Conservation (phyloP, 345 rosid species). For the Passiflora organensis region DNA sequence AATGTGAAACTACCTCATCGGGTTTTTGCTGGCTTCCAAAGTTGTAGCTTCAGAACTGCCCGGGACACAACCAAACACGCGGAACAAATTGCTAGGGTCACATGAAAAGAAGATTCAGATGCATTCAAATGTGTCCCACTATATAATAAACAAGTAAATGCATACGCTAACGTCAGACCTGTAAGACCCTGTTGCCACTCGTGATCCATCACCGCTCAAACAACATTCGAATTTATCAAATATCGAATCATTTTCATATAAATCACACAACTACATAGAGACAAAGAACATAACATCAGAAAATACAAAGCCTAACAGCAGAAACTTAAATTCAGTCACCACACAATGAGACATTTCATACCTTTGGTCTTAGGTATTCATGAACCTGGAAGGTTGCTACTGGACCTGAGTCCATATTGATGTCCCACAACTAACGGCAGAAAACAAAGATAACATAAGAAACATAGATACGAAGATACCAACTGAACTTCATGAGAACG, state of each 20-base stretch:
- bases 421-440: constrained; percentile 54
- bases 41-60: constrained; percentile 80
- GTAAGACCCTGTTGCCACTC: constrained; percentile 97
- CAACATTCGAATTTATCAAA: constrained; percentile 99
- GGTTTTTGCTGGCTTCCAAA: constrained; percentile 98
- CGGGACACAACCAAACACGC: constrained; percentile 72
- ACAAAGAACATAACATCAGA: constrained; percentile 17
- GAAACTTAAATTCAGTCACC: background rate
- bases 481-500: background rate
- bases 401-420: constrained; percentile 95
- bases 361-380: constrained; percentile 75
- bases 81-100: constrained; percentile 75
- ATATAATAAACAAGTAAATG: constrained; percentile 6
- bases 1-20: constrained; percentile 66
- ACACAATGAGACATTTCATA: constrained; percentile 22
- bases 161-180: constrained; percentile 46
- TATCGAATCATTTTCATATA: constrained; percentile 95
- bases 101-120: constrained; percentile 7
- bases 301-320: background rate
- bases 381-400: constrained; percentile 78
- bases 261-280: constrained; percentile 80
- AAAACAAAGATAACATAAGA: constrained; percentile 3
- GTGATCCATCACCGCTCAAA: constrained; percentile 82
- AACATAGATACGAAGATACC: background rate
- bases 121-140: constrained; percentile 16